phyloP scores from a whole-genome alignment of 768 basidiomycete genomes.

The Exidia glandulosa region DNA sequence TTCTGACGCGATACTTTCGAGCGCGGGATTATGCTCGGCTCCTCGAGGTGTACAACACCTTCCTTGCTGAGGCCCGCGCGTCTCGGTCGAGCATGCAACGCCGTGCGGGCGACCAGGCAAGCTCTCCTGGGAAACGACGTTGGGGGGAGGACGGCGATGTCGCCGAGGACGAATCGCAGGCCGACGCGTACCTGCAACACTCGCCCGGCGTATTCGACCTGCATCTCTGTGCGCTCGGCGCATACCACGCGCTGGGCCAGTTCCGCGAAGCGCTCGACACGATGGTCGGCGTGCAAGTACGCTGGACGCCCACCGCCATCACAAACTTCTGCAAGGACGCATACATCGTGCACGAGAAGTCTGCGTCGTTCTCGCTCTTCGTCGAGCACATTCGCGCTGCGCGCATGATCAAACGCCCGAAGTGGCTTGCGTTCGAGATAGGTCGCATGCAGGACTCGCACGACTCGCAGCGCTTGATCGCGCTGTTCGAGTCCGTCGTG shows the following conservation, averaged over 20 bases:
- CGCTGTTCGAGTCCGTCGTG: not conserved
- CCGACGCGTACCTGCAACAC: not conserved
- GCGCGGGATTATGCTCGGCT: not conserved
- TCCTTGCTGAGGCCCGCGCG: not conserved
- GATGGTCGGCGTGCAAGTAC: not conserved
- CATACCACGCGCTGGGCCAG: not conserved
- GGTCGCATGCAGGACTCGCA: not conserved
- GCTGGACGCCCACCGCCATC: not conserved
- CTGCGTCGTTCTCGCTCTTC: not conserved
- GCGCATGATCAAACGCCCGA: not conserved
- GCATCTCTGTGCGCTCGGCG: not conserved
- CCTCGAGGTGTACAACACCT: not conserved
- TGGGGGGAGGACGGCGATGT: not conserved
- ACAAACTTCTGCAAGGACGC: not conserved
- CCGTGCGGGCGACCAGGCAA: not conserved
- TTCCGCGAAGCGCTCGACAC: not conserved
- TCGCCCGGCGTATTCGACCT: not conserved
- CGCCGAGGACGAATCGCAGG: not conserved
- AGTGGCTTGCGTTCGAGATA: not conserved
- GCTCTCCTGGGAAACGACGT: not conserved
- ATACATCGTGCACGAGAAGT: not conserved
- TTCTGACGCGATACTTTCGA: not conserved
- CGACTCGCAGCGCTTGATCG: not conserved
- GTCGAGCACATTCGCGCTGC: not conserved
- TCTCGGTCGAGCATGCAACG: not conserved